These are phyloP conservation scores for Podosphaera xanthii DNA, from an alignment of 2,329 filamentous ascomycete genomes.

Conservation along the genomic window DNA sequence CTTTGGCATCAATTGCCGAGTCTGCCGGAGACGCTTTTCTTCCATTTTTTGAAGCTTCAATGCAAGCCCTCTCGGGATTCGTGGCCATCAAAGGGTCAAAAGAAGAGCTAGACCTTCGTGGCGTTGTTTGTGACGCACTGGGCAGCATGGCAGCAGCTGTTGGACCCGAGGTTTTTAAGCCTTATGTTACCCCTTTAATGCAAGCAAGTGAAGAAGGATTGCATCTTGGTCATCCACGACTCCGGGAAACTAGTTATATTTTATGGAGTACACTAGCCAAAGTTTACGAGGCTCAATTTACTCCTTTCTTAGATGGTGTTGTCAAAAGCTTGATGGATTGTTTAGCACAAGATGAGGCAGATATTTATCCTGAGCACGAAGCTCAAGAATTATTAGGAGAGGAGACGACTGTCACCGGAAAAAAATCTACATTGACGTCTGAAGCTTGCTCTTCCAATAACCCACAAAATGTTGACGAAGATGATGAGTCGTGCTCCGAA, in stretches of 20 bases:
- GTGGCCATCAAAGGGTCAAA: conserved; percentile 71
- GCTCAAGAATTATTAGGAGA: conserved; percentile 52
- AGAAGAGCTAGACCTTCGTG: conserved; percentile 73
- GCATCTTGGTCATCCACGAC: conserved; percentile 64
- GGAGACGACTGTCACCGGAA: conserved; percentile 57
- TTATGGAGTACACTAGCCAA: conserved; percentile 88
- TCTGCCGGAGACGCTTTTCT: conserved; percentile 64
- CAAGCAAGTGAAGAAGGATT: conserved; percentile 78
- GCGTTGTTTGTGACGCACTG: conserved; percentile 77
- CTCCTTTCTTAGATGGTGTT: conserved; percentile 54
- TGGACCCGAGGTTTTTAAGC: conserved; percentile 66
- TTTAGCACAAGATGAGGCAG: conserved; percentile 70
- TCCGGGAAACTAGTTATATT: conserved; percentile 93
- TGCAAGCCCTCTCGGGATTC: conserved; percentile 70
- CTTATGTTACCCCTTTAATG: conserved; percentile 80
- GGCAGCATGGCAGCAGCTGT: conserved; percentile 82
- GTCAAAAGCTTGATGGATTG: conserved; percentile 65
- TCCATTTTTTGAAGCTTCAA: conserved; percentile 79
- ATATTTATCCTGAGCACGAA: conserved; percentile 52
- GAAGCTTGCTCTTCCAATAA: conserved; percentile 37
- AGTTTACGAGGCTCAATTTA: conserved; percentile 71
- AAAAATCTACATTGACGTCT: conserved; percentile 61
- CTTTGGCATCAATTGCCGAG: conserved; percentile 73
- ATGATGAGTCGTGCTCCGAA: conserved; percentile 66
- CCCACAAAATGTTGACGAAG: conserved; percentile 36